These are phyloP conservation scores for Stropharia rugosoannulata DNA, from an alignment of 768 basidiomycete species.

Conservation along the genomic window DNA sequence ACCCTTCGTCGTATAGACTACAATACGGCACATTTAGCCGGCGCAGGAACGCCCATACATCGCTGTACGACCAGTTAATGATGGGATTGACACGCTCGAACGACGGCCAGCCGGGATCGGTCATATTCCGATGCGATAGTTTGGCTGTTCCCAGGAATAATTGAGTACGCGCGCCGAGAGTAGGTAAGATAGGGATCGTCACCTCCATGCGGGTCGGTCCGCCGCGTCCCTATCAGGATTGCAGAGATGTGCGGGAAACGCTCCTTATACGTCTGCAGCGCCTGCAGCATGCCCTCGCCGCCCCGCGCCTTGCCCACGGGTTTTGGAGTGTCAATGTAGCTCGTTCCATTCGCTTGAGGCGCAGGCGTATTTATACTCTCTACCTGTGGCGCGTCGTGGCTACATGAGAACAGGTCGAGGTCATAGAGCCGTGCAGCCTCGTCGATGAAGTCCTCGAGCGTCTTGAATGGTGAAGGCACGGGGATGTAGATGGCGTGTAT, in stretches of 20 bases:
- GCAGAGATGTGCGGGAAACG: constrained; percentile 68
- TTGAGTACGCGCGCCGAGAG: background rate
- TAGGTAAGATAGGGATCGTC: constrained; percentile 23
- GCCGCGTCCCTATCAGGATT: constrained; percentile 86
- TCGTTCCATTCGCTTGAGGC: constrained; percentile 17
- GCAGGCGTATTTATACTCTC: constrained; percentile 47
- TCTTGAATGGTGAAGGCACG: constrained; percentile 82
- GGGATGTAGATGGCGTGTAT: constrained; percentile 85
- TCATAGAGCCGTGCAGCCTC: constrained; percentile 60
- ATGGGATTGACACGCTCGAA: constrained; percentile 94
- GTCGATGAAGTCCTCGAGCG: constrained; percentile 82
- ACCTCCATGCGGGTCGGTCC: constrained; percentile 95
- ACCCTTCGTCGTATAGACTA: constrained; percentile 89
- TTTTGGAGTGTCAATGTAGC: constrained; percentile 25
- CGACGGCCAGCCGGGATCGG: constrained; percentile 86
- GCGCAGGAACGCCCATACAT: constrained; percentile 88
- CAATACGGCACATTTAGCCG: constrained; percentile 83
- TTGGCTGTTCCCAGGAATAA: constrained; percentile 42
- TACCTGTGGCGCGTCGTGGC: constrained; percentile 41
- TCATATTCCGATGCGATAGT: constrained; percentile 73
- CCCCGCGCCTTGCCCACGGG: constrained; percentile 56
- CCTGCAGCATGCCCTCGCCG: constrained; percentile 75
- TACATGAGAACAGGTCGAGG: constrained; percentile 70
- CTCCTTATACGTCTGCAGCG: constrained; percentile 70
- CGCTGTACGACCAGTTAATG: constrained; percentile 89